Evolutionary conservation across 2,329 filamentous ascomycete genomes (phyloP), one percentile per base, ranked within the genome.

Genomic region (Aspergillus hiratsukae): DNA sequence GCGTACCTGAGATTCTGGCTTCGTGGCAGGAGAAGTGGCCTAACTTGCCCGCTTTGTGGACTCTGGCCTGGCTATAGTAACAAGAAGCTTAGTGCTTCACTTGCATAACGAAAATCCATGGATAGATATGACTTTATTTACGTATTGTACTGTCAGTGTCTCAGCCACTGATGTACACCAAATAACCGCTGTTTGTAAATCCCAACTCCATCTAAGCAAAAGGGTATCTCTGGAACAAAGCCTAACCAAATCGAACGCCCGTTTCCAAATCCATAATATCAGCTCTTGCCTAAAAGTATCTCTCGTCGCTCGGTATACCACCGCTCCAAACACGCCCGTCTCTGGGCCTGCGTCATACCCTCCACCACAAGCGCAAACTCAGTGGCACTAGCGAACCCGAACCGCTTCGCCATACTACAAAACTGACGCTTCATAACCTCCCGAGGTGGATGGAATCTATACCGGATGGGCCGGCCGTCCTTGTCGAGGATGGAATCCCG

Each of bases 11-110:
- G 62, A 89, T 99, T 37, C 77, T 99, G 58, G 93, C 87, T 1
- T 85, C 87, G 53, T 99, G 94, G 94, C 94, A 99, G 76, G 92
- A 96, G 73, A 84, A 88, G 64, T 97, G 93, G 90, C 93, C 94
- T 4, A 88, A 90, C 65, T 75, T 97, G 64, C 94, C 94, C 19
- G 90, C 91, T 2, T 82, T 94, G 55, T 99, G 94, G 94, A 97
- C 92, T 25, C 72, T 97, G 71, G 91, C 91, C 27, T 99, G 94
- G 92, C 91, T 97, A 70, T 97, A 77, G 61, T 28, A n/a, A 80
- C 27, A 43, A 51, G 45, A 37, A 56, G 46, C 52, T 54, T 31
- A 31, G 23, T 9, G 3, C 40, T 19, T 29, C 23, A 11, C 45
- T 35, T n/a, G 43, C 5, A 45, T 49, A 21, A 50, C 11, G n/a